Percentiles rank a stretch among this genome's conserved stretches.
These are phyloP conservation scores for Bathelium albidoporum DNA, from an alignment of 495 filamentous ascomycete genomes.

Conservation along the genomic window DNA sequence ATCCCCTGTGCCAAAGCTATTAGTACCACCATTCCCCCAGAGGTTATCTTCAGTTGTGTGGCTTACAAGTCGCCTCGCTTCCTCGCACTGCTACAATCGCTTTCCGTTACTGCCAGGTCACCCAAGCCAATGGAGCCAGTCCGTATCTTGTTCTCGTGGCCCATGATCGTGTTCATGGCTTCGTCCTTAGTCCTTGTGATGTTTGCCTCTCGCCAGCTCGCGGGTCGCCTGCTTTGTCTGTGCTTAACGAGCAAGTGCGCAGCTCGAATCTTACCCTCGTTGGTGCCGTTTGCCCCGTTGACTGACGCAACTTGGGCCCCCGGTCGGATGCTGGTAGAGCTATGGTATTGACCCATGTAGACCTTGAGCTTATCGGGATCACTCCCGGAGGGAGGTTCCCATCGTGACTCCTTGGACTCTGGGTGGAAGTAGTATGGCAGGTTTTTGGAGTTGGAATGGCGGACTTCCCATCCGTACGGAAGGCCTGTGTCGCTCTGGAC, in stretches of 20 bases:
- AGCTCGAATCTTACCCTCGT: slow-evolving; percentile 79
- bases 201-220: slow-evolving; percentile 80
- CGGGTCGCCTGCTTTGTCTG: slow-evolving; percentile 69
- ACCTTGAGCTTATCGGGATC: slow-evolving; percentile 81
- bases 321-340: slow-evolving; percentile 11
- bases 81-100: slow-evolving; percentile 86
- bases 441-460: slow-evolving; percentile 92
- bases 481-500: slow-evolving; percentile 63
- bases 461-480: slow-evolving; percentile 82
- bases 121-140: slow-evolving; percentile 56
- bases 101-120: slow-evolving; percentile 76
- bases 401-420: slow-evolving; percentile 69
- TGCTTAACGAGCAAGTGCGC: slow-evolving; percentile 93
- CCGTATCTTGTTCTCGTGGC: slow-evolving; percentile 62
- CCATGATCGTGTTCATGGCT: slow-evolving; percentile 63
- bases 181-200: slow-evolving; percentile 85
- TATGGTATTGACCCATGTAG: slow-evolving; percentile 82
- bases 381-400: slow-evolving; percentile 82
- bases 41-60: not conserved
- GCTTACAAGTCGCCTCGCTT: slow-evolving; percentile 84
- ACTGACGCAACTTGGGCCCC: slow-evolving; percentile 17
- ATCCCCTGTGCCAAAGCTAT: slow-evolving; percentile 48
- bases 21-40: not conserved
- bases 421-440: slow-evolving; percentile 97
- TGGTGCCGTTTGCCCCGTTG: slow-evolving; percentile 30